Evolutionary conservation across 345 rosid genomes (phyloP).

Genomic region (Euphorbia tirucalli): DNA sequence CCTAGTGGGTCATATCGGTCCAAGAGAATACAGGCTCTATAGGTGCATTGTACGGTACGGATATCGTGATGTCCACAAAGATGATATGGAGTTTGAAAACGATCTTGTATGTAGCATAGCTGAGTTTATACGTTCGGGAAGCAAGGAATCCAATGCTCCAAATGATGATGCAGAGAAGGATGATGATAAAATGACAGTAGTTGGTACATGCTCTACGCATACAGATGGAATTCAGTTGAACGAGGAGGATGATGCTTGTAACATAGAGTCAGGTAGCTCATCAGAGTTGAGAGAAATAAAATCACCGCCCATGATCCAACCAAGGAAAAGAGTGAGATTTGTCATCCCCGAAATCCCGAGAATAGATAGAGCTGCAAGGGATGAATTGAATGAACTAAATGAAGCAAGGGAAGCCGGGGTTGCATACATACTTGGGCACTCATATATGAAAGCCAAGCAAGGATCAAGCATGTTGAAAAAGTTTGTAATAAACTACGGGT

Average conservation of each 20-base stretch:
- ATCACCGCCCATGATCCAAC: constrained; percentile 44
- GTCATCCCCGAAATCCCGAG: constrained; percentile 71
- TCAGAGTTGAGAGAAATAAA: constrained; percentile 59
- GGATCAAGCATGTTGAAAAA: constrained; percentile 74
- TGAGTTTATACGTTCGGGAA: constrained; percentile 68
- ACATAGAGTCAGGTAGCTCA: constrained; percentile 44
- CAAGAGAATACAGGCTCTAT: constrained; percentile 70
- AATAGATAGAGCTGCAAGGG: constrained; percentile 48
- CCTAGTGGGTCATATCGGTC: constrained; percentile 76
- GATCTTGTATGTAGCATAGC: constrained; percentile 89
- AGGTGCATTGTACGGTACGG: constrained; percentile 94
- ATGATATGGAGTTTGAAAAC: constrained; percentile 82
- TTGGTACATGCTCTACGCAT: constrained; percentile 71
- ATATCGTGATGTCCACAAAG: constrained; percentile 85
- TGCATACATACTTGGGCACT: constrained; percentile 85
- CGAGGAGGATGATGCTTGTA: constrained; percentile 37
- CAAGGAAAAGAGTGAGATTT: constrained; percentile 68
- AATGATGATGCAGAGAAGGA: constrained; percentile 34
- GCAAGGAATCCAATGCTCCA: constrained; percentile 12
- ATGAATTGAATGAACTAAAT: constrained; percentile 68
- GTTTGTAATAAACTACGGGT: constrained; percentile 62
- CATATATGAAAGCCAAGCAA: constrained; percentile 69
- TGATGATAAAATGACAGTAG: constrained; percentile 70
- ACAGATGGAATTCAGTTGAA: constrained; percentile 54
- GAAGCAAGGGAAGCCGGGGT: constrained; percentile 91